Evolutionary conservation across 2,329 filamentous ascomycete genomes (phyloP), one percentile per base, ranked within the genome.

Genomic region (Pyrenochaeta sp.): DNA sequence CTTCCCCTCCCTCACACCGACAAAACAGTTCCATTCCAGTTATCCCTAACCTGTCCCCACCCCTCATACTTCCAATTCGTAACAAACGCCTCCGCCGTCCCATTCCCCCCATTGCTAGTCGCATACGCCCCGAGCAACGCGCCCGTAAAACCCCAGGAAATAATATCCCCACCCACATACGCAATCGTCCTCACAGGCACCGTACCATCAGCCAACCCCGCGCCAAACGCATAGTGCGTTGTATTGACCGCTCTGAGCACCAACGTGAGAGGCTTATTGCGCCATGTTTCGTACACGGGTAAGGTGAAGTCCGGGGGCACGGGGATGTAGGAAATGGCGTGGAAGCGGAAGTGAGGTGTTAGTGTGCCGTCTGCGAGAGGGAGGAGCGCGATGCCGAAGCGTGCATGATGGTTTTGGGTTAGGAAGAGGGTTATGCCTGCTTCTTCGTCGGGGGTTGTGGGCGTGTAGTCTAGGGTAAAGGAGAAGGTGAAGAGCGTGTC

Each of bases 361-460:
- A 59, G 58, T 15, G n/a, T 64, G 24, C 22, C 25, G 40, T 62
- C 64, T 5, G 54, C 7, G 12, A 62, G 42, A 3, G 63, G 56
- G 3, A 73, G 66, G 27, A 72, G 47, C 2, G 72, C 65, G 7
- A 78, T 52, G n/a, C 77, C 76, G 9, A 86, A 65, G 42, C 85
- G 81, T 7, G 84, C 72, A 50, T 86, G 84, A 57, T 86, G 81
- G 60, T 82, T 58, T 36, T 74, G 65, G 0, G 81, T 85, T 34
- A 87, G 72, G 66, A 87, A 87, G 0, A 81, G 76, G 0, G 81
- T 82, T 4, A 86, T 74, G 0, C 85, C 85, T 1, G 83, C 82
- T 67, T 87, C 85, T 57, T 84, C 80, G 1, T 79, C 78, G 0
- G 68, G 45, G 0, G 57, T 57, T 0, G 68, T 68, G 0, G 84